Evolutionary conservation across 1,284 basidiomycete genomes (phyloP), one percentile per base, ranked within the genome.

Genomic region (Ganoderma boninense): DNA sequence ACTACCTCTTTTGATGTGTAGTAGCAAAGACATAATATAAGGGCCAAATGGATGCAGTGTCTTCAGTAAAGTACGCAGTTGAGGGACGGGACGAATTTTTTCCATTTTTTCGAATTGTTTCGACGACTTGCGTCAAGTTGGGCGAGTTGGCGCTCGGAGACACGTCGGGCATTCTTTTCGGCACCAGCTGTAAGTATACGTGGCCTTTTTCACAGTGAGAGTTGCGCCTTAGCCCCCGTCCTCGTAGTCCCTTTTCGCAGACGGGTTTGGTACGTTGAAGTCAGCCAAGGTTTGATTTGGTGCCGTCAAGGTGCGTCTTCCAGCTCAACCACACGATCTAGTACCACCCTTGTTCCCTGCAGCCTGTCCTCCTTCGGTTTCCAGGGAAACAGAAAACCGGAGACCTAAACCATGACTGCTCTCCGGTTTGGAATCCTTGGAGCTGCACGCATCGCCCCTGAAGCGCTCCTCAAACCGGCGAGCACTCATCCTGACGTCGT

Each of bases 401-500:
- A 26, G 20, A n/a, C 38, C 38, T 14, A 44, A 29, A 43, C 43
- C 42, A 13, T 40, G 23, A 20, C 64, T 10, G 56, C 84, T 0
- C 75, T 90, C 20, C 86, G 83, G 65, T 89, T 92, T 68, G 90
- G 90, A 0, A 86, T 91, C 40, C 79, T 92, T 3, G 90, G 90
- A 20, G 90, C 91, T 6, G 90, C 92, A 1, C 81, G 77, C n/a
- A 92, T 94, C 42, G 90, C 87, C 0, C 91, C 91, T 1, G 44
- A 69, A 16, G 90, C 88, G 2, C 78, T 92, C 23, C 83, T 92
- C 60, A 74, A 70, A 2, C 90, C 92, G 1, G 87, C 86, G 0
- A 83, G 79, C 65, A 86, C 80, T 62, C 92, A 93, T 73, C 82
- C 87, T 0, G 92, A 90, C 70, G 88, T 86, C 1, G 84, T 87